Conservation (phyloP, 2,329 filamentous ascomycete species). For the Dactylellina sp. region DNA sequence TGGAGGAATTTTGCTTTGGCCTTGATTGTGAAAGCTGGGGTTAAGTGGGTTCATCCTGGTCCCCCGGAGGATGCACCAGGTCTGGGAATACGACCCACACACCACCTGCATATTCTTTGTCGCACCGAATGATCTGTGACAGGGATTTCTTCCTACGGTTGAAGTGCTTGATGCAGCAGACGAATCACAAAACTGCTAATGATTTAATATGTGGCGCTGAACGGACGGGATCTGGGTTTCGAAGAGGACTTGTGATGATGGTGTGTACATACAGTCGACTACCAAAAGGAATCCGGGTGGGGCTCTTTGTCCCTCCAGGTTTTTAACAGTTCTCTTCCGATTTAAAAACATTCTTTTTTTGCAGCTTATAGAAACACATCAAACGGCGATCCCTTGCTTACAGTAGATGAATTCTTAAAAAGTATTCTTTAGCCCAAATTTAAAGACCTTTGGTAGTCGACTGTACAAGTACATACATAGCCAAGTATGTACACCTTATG, state of each 20-base stretch:
- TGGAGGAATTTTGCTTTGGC: slow-evolving; percentile 46
- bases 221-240: slow-evolving; percentile 14
- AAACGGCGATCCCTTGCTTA: too few species aligned
- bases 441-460: too few species aligned
- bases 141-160: slow-evolving; percentile 20
- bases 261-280: too few species aligned
- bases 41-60: slow-evolving; percentile 20
- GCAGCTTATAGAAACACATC: too few species aligned
- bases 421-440: too few species aligned
- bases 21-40: slow-evolving; percentile 32
- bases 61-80: slow-evolving; percentile 19
- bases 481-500: too few species aligned
- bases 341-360: too few species aligned
- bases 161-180: slow-evolving; percentile 34
- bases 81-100: slow-evolving; percentile 28
- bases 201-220: slow-evolving; percentile 29
- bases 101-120: background rate
- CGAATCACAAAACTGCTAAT: slow-evolving; percentile 38
- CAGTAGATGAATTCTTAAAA: too few species aligned
- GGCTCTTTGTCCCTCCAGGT: too few species aligned
- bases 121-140: slow-evolving; percentile 36
- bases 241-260: background rate
- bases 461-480: too few species aligned
- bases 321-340: too few species aligned
- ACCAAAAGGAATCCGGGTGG: too few species aligned